A percentile compares a stretch with the other conserved stretches of the same genome.
Conservation (phyloP, 1,284 basidiomycete species). For the Microbotryum violaceum region DNA sequence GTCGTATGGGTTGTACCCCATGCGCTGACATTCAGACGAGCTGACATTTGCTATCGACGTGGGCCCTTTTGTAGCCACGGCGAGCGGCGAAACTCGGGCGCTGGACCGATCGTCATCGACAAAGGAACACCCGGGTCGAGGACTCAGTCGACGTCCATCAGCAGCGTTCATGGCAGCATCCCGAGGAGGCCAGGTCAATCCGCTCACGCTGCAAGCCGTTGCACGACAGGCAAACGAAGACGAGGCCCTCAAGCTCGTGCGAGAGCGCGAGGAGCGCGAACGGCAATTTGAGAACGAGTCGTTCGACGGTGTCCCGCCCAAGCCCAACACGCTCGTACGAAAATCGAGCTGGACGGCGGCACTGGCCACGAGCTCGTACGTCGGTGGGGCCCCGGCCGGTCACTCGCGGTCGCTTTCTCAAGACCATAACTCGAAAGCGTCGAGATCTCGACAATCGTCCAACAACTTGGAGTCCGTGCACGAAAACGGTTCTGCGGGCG, state of each 20-base stretch:
- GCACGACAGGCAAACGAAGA: conserved; percentile 23
- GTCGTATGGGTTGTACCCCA: too few relatives aligned
- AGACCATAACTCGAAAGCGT: too few relatives aligned
- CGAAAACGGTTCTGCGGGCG: not conserved
- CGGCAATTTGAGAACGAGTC: conserved; percentile 5
- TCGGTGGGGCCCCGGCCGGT: too few relatives aligned
- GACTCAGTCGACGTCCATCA: conserved; percentile 6
- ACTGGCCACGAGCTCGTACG: too few relatives aligned
- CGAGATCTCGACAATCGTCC: not conserved
- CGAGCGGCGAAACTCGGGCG: not conserved
- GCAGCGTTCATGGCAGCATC: conserved; percentile 20
- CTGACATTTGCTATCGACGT: too few relatives aligned
- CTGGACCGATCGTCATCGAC: not conserved
- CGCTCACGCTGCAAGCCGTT: conserved; percentile 29
- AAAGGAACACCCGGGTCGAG: not conserved
- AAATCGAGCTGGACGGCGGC: conserved; percentile 7
- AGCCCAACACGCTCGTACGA: not conserved
- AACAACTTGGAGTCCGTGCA: not conserved
- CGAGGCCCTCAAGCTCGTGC: conserved; percentile 24
- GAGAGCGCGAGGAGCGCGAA: conserved; percentile 19
- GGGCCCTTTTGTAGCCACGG: too few relatives aligned
- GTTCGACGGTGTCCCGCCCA: not conserved
- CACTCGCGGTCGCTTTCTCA: too few relatives aligned
- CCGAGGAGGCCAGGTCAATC: conserved; percentile 15
- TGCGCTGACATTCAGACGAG: too few relatives aligned